Base-by-base conservation (phyloP, 192 early-diverging fungal genomes). In the Haplosporangium gracile region DNA sequence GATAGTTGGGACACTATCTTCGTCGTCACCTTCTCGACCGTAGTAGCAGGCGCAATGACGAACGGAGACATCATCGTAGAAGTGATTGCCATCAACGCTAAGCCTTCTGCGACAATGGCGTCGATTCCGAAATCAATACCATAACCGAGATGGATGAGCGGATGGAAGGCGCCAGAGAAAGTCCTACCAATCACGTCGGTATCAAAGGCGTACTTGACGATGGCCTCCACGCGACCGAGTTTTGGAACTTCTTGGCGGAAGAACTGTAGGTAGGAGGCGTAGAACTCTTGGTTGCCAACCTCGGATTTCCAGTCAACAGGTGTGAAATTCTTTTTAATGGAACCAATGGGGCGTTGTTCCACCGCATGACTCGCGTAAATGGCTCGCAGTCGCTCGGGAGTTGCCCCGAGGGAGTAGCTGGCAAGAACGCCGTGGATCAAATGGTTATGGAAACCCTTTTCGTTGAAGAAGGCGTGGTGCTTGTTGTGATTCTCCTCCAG, bases 121-220 rank as follows among this genome's bases (percentile, higher is more conserved):
- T 88, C 88, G 76, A 90, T 80, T 18, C 89, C 89, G 82, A 93
- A 94, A 76, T 94, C 93, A n/a, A 93, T 43, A 1, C 91, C 93
- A 77, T 93, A 93, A 9, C 93, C 92, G 29, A 94, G 68, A 82
- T 92, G 91, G 70, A 94, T 93, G n/a, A 94, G 74, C 29, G 93
- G 93, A 74, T 94, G 92, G 68, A 89, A 88, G 6, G 90, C 83
- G 18, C 91, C 93, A 75, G 88, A 89, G 69, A 94, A 88, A 0
- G 85, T 77, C 38, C 89, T 70, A 7, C 77, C 81, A n/a, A 93
- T 70, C 7, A 93, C 47, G 38, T 89, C 86, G 2, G 84, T 49
- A 69, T 91, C 83, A 36, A 91, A 90, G 8, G 90, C 85, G 53
- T 90, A 94, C 5, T 90, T 78, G 32, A 78, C 60, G 13, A 91